Base-by-base conservation (phyloP, 2,329 filamentous ascomycete species). In the Alternaria postmessia region DNA sequence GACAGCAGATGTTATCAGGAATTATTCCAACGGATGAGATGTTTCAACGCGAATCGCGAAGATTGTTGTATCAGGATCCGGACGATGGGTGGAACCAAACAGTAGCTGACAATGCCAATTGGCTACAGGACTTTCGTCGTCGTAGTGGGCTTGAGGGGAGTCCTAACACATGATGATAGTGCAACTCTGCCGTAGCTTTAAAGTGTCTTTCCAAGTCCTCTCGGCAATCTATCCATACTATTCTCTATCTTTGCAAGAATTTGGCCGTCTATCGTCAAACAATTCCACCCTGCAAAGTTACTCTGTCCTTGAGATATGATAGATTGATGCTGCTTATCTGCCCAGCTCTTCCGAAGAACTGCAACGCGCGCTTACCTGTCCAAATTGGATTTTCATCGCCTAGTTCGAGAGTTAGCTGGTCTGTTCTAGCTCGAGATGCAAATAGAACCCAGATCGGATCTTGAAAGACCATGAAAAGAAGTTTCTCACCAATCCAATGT, bases 21-120 rank as follows among this genome's bases (percentile, higher is more conserved):
- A 57, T 81, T 5, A 69, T 80, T 16, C 75, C 81, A 7, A 82
- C 81, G 1, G 82, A 84, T 59, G 81, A 83, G 41, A 82, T 83
- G 80, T 78, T 84, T 32, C 82, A 84, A 64, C 67, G 66, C 5
- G 78, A 83, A 54, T 80, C 82, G 7, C 70, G 82, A 34, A 69
- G 74, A 20, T 74, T 84, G n/a, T 51, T 83, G 3, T 84, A 81
- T 56, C 78, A 81, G 8, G 74, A 75, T 26, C 74, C 70, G 5
- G 80, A 83, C 30, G 82, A 84, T 53, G 64, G 18, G 6, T 84
- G 81, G 81, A 81, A 82, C 48, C 72, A 74, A 46, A 74, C 73
- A 18, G 58, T 70, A 14, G 70, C 68, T 14, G 71, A 73, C 18
- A 42, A 61, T 7, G 53, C 58, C 6, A 43, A 46, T 4, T 61